These are phyloP conservation scores for Rhexocercosporidium sp. DNA, from an alignment of 2,329 filamentous ascomycete species.

Conservation along the genomic window DNA sequence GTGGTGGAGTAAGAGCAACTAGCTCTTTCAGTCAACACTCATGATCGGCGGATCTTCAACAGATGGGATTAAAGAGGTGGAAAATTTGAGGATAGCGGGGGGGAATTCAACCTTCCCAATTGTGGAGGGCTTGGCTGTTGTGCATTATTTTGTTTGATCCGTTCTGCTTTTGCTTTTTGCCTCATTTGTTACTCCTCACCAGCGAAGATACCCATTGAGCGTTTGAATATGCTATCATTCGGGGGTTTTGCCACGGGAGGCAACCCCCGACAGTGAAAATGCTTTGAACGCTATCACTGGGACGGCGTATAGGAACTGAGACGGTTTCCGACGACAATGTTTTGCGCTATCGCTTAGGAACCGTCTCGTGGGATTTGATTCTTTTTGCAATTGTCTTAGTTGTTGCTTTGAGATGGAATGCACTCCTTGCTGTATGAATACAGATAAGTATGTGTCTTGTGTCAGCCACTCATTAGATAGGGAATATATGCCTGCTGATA, in stretches of 20 bases:
- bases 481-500: not conserved
- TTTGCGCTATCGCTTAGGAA: slow-evolving; percentile 54
- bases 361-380: slow-evolving; percentile 40
- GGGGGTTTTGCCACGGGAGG: slow-evolving; percentile 33
- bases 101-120: slow-evolving; percentile 33
- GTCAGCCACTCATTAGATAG: not conserved
- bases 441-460: not conserved
- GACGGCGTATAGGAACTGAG: slow-evolving; percentile 53
- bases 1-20: slow-evolving; percentile 38
- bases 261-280: slow-evolving; percentile 51
- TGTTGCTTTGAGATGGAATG: not conserved
- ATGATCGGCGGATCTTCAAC: slow-evolving; percentile 34
- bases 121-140: not conserved
- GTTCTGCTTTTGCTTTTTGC: slow-evolving; percentile 20
- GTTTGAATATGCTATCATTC: slow-evolving; percentile 59
- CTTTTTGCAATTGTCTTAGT: slow-evolving; percentile 12
- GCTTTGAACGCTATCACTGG: slow-evolving; percentile 53
- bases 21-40: slow-evolving; percentile 17
- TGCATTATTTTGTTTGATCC: not conserved
- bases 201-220: slow-evolving; percentile 58
- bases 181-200: slow-evolving; percentile 35
- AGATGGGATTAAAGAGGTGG: slow-evolving; percentile 13
- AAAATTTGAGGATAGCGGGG: too few relatives aligned
- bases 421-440: not conserved
- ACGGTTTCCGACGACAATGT: slow-evolving; percentile 55